A percentile compares a stretch with the other conserved stretches of the same genome.
phyloP scores from a whole-genome alignment of 1,284 basidiomycete genomes.

The Sporisorium iseilematis-ciliati region DNA sequence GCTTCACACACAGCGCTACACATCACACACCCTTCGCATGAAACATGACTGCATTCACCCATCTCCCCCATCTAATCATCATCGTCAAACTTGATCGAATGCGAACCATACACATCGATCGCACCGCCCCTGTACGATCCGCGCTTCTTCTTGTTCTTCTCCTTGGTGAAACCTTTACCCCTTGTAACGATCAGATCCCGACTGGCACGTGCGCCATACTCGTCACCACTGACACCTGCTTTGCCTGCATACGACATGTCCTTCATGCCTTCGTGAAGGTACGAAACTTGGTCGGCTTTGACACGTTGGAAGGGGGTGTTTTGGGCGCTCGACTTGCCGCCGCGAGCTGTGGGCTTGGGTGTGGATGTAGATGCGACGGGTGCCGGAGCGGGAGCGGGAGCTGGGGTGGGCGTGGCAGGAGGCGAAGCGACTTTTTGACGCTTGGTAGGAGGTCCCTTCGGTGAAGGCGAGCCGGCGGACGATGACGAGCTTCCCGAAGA shows the following conservation, averaged over 20 bases:
- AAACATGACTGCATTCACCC: too few species aligned
- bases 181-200: conserved; percentile 91
- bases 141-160: conserved; percentile 99
- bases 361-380: conserved; percentile 12
- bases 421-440: conserved; percentile 30
- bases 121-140: conserved; percentile 73
- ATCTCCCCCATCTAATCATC: conserved; percentile 36
- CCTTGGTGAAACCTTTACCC: conserved; percentile 94
- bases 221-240: conserved; percentile 76
- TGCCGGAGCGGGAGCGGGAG: conserved; percentile 1
- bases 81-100: conserved; percentile 68
- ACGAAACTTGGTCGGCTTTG: conserved; percentile 77
- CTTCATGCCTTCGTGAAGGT: conserved; percentile 75
- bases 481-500: conserved; percentile 20
- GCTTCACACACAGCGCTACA: conserved; percentile 75
- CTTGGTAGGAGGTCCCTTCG: conserved; percentile 39
- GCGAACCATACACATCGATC: conserved; percentile 63
- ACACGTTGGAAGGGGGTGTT: conserved; percentile 80
- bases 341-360: conserved; percentile 6
- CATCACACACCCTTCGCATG: not conserved
- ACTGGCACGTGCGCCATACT: conserved; percentile 85
- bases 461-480: conserved; percentile 19
- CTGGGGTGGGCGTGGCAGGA: conserved; percentile 12
- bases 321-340: not conserved
- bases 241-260: conserved; percentile 88